Evolutionary conservation across 192 early-diverging fungal genomes (phyloP), one percentile per base, ranked within the genome.

Genomic region (Dissophora globulifera): DNA sequence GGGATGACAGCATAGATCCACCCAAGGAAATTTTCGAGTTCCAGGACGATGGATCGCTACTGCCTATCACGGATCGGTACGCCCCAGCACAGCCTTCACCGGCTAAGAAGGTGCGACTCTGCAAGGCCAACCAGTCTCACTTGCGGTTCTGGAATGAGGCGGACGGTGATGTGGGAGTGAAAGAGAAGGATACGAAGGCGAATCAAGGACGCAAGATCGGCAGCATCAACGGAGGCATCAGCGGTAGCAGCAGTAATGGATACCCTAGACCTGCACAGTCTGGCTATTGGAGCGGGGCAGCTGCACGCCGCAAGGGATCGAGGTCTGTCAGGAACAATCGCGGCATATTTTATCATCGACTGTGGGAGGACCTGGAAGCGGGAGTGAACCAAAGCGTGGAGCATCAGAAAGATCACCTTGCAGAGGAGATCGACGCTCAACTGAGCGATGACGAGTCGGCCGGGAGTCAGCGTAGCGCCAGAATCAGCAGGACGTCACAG

Each of bases 31-130:
- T 67, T 2, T 76, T 58, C 38, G 72, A 76, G 9, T 46, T 55
- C 41, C 62, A 76, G 27, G 63, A 66, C 5, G 72, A 76, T 25
- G 72, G 63, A 17, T 56, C 49, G 26, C 26, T 76, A 12, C 30
- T 49, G 4, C 63, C 72, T 5, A 62, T 76, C 10, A 2, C 54
- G 13, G 63, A 67, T 29, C 64, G n/a, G n/a, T n/a, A 55, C 50
- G 23, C 40, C 12, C 43, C 54, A 7, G 22, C 47, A 16, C 51
- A 51, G 32, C 72, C 63, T 0, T 76, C 72, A 2, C 63, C 63
- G 4, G 50, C 58, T 1, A 76, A 76, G 53, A 76, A 62, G 31
- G 33, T 71, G 11, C 69, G 69, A 23, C 27, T 58, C 4, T 30
- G 53, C 1, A 71, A 35, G 16, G 19, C 33, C 11, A 35, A 32